Percentiles rank a stretch among this genome's conserved stretches.
These are phyloP conservation scores for Tulasnella calospora DNA, from an alignment of 768 basidiomycete genomes.

Conservation along the genomic window DNA sequence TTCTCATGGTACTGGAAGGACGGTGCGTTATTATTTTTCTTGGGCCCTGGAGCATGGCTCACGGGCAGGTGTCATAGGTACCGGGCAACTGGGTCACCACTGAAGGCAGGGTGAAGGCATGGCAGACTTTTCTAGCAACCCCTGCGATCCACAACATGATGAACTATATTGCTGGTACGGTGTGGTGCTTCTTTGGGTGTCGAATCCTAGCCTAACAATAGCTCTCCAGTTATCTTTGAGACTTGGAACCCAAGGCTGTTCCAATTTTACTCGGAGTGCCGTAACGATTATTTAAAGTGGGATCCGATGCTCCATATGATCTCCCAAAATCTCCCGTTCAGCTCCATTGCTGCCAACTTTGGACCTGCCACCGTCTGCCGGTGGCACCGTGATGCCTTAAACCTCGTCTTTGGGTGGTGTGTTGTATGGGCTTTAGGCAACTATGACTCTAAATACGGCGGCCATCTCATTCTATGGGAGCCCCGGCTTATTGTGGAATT, in stretches of 20 bases:
- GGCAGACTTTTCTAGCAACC: neutral
- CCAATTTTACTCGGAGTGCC: no score
- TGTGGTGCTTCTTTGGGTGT: neutral
- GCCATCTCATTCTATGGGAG: neutral
- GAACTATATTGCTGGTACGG: neutral
- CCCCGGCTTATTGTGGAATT: neutral
- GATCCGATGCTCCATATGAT: no score
- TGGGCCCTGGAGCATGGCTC: neutral
- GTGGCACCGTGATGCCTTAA: neutral
- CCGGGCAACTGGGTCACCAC: neutral
- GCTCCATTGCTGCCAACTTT: neutral
- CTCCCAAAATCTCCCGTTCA: neutral
- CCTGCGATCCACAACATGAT: neutral
- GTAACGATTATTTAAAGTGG: no score
- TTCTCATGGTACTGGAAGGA: neutral
- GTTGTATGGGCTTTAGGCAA: neutral
- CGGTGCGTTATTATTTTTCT: neutral
- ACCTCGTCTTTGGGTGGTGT: neutral
- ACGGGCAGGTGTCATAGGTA: neutral
- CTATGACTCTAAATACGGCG: neutral
- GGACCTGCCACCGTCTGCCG: neutral
- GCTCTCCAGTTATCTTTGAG: no score
- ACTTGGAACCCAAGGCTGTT: no score
- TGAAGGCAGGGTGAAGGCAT: neutral
- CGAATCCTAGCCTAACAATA: no score